These are phyloP conservation scores for Zygosaccharomyces gambellarensis DNA, from an alignment of 805 yeast genomes.

Conservation along the genomic window DNA sequence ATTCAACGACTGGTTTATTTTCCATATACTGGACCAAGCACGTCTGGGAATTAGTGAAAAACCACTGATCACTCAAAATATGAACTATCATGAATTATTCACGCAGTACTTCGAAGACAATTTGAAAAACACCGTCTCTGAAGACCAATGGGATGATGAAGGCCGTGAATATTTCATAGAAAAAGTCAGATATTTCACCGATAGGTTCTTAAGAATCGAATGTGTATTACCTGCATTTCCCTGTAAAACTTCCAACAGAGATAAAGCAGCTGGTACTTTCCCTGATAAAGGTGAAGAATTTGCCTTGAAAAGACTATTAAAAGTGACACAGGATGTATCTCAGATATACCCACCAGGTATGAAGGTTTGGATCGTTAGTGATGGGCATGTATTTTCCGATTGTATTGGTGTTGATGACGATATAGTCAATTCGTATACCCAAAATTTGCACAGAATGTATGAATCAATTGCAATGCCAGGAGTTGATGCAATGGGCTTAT, in stretches of 20 bases:
- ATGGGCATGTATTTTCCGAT: slow-evolving; percentile 62
- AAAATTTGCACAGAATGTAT: slow-evolving; percentile 42
- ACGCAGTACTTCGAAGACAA: slow-evolving; percentile 43
- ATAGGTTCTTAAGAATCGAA: slow-evolving; percentile 45
- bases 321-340: slow-evolving; percentile 29
- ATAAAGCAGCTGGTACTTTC: slow-evolving; percentile 44
- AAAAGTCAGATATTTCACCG: slow-evolving; percentile 45
- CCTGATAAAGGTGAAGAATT: slow-evolving; percentile 55
- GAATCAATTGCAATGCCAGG: slow-evolving; percentile 33
- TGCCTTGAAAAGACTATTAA: slow-evolving; percentile 38
- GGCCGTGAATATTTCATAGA: slow-evolving; percentile 43
- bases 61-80: slow-evolving; percentile 9
- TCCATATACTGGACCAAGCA: slow-evolving; percentile 36
- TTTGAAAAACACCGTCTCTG: slow-evolving; percentile 43
- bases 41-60: slow-evolving; percentile 26
- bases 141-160: slow-evolving; percentile 47
- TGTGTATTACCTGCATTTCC: slow-evolving; percentile 63
- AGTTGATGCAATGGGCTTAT: slow-evolving; percentile 37
- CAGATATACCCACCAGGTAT: slow-evolving; percentile 52
- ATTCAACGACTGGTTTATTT: slow-evolving; percentile 38
- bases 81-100: slow-evolving; percentile 29
- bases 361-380: slow-evolving; percentile 53
- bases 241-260: slow-evolving; percentile 54
- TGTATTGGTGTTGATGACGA: slow-evolving; percentile 59
- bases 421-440: slow-evolving; percentile 46